phyloP scores from a whole-genome alignment of 345 rosid species.

The Xanthoceras sorbifolium region DNA sequence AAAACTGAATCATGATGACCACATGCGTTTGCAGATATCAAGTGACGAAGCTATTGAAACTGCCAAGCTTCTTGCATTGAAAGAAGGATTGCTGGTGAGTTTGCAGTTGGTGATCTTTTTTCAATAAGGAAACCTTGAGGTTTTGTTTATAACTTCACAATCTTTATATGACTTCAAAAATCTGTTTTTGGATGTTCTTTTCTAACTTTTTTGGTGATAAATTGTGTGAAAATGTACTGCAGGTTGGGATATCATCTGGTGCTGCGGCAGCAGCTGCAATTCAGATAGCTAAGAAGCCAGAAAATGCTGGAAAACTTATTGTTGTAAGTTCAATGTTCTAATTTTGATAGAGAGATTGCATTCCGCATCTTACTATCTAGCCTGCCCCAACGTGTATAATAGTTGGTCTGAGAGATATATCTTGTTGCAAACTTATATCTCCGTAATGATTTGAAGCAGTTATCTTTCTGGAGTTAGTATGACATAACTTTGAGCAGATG shows the following conservation, averaged over 20 bases:
- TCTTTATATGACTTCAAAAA: not conserved
- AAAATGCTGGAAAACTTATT: slow-evolving; percentile 67
- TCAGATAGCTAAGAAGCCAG: slow-evolving; percentile 57
- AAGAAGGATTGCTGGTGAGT: slow-evolving; percentile 60
- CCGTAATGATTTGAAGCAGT: not conserved
- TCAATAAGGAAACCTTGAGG: not conserved
- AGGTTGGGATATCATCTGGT: slow-evolving; percentile 84
- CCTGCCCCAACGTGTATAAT: not conserved
- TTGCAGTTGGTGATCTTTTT: not conserved
- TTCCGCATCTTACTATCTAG: not conserved
- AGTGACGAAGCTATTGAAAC: slow-evolving; percentile 62
- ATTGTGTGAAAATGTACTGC: not conserved
- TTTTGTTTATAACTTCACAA: not conserved
- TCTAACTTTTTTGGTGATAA: not conserved
- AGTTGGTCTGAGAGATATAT: not conserved
- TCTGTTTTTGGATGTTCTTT: not conserved
- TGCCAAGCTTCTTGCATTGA: slow-evolving; percentile 55
- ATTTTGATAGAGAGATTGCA: not conserved
- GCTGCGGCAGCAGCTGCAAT: slow-evolving; percentile 64
- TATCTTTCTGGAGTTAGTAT: no score
- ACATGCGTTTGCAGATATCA: slow-evolving; percentile 41
- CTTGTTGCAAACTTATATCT: not conserved
- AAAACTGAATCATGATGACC: not conserved
- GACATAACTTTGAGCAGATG: no score
- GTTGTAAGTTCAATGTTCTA: slow-evolving; percentile 45